Base-by-base conservation (phyloP, 768 basidiomycete genomes). In the Mycena alexandri region DNA sequence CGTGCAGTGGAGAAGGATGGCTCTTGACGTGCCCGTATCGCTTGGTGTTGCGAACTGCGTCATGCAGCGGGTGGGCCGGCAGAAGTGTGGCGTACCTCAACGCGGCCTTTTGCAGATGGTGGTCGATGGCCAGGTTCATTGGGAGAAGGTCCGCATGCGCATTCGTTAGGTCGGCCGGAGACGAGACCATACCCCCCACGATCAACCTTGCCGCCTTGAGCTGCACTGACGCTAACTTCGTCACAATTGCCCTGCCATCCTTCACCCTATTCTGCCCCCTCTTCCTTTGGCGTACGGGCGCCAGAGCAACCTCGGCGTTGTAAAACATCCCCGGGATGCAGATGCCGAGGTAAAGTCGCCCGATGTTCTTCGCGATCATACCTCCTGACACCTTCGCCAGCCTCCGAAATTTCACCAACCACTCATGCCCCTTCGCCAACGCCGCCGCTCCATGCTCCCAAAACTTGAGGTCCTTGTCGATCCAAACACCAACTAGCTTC, bases 51-150 rank as follows among this genome's bases (percentile, higher is more conserved):
- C 19, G 17, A 0, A 70, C 38, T 13, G 63, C 48, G 10, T 36
- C 52, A 65, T 63, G 44, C 2, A 76, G 61, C 14, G 77, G 77
- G 67, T 77, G 65, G 5, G 57, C 43, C 12, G 33, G 17, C 5
- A 73, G 73, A 10, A 76, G 68, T 11, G 73, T 73, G 11, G 72
- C 63, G 10, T 75, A 51, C 16, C 75, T 50, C 9, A 73, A 22
- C 7, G 70, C 68, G 33, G 73, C 72, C 25, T 63, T 63, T 42
- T 71, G 57, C 6, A 66, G 54, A n/a, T 0, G 67, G 29, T 25
- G 71, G 64, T 58, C 5, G 75, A 76, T 1, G 10, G 22, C 21
- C 21, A 48, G 9, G 14, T 48, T 22, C 21, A 48, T 48, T 1
- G 47, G 11, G 6, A 70, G 64, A 0, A 76, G 42, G 47, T 72